These are phyloP conservation scores for Lentinula edodes DNA, from an alignment of 768 basidiomycete genomes.

Conservation along the genomic window DNA sequence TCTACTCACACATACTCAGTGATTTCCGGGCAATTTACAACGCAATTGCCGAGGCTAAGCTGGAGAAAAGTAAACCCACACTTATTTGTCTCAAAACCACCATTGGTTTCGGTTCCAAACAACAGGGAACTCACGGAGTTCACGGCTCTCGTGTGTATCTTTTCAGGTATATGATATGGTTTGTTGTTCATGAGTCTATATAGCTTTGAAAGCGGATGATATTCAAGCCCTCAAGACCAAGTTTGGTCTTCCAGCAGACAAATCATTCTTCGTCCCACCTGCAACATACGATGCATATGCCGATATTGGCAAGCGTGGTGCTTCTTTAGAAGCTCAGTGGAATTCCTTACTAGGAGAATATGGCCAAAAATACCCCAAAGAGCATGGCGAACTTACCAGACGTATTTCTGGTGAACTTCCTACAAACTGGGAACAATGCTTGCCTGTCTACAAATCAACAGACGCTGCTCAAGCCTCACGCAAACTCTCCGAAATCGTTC, in stretches of 20 bases:
- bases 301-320: slow-evolving; percentile 66
- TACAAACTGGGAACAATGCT: slow-evolving; percentile 76
- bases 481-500: slow-evolving; percentile 87
- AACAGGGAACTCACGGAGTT: slow-evolving; percentile 90
- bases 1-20: slow-evolving; percentile 27
- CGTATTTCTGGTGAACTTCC: slow-evolving; percentile 82
- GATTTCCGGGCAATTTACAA: slow-evolving; percentile 74
- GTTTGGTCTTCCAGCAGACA: slow-evolving; percentile 74
- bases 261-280: slow-evolving; percentile 73
- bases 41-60: slow-evolving; percentile 73
- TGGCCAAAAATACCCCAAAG: slow-evolving; percentile 71
- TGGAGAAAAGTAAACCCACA: slow-evolving; percentile 78
- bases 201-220: slow-evolving; percentile 91
- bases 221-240: slow-evolving; percentile 77
- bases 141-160: slow-evolving; percentile 83
- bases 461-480: slow-evolving; percentile 88
- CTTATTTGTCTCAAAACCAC: slow-evolving; percentile 84
- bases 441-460: slow-evolving; percentile 79
- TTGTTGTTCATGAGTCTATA: not conserved
- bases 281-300: slow-evolving; percentile 67
- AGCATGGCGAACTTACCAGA: slow-evolving; percentile 82
- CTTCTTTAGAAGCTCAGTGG: slow-evolving; percentile 72
- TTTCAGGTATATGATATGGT: not conserved
- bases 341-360: slow-evolving; percentile 62
- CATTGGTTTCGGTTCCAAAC: slow-evolving; percentile 91